phyloP scores from a whole-genome alignment of 805 yeast genomes.

The Kurtzmaniella fragi region DNA sequence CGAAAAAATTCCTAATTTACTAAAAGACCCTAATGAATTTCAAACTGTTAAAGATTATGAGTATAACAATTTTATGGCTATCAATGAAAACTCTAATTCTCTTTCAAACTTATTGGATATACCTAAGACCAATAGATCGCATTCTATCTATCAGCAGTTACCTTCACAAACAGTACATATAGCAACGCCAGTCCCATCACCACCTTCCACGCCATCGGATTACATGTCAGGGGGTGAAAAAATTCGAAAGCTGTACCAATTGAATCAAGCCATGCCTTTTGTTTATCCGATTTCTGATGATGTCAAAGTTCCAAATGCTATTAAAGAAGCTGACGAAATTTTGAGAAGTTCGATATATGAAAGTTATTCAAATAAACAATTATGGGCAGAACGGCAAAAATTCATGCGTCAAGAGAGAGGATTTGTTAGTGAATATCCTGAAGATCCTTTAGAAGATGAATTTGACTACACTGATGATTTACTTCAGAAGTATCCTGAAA shows the following conservation, averaged over 20 bases:
- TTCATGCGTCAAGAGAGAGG: conserved; percentile 76
- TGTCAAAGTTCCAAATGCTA: conserved; percentile 59
- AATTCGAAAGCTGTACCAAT: conserved; percentile 53
- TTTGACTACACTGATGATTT: conserved; percentile 24
- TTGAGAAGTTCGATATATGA: conserved; percentile 58
- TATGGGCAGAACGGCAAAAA: conserved; percentile 65
- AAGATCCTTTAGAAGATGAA: conserved; percentile 5
- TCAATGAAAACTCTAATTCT: conserved; percentile 45
- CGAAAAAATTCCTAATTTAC: conserved; percentile 37
- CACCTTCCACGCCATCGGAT: conserved; percentile 46
- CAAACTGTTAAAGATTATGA: conserved; percentile 2
- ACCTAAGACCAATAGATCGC: conserved; percentile 48
- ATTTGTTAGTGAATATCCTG: conserved; percentile 16
- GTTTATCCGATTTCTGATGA: conserved; percentile 49
- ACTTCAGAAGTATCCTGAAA: conserved; percentile 26
- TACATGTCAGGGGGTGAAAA: conserved; percentile 45
- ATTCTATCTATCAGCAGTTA: conserved; percentile 37
- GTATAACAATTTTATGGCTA: conserved; percentile 30
- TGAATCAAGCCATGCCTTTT: conserved; percentile 63
- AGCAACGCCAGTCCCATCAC: conserved; percentile 88
- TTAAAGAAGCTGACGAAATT: conserved; percentile 72
- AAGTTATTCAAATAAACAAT: conserved; percentile 62
- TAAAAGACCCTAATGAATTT: conserved; percentile 14
- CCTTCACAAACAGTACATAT: conserved; percentile 60
- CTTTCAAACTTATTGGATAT: conserved; percentile 55